phyloP scores from a whole-genome alignment of 116 monocot genomes.

The Dioscorea cayenensis region DNA sequence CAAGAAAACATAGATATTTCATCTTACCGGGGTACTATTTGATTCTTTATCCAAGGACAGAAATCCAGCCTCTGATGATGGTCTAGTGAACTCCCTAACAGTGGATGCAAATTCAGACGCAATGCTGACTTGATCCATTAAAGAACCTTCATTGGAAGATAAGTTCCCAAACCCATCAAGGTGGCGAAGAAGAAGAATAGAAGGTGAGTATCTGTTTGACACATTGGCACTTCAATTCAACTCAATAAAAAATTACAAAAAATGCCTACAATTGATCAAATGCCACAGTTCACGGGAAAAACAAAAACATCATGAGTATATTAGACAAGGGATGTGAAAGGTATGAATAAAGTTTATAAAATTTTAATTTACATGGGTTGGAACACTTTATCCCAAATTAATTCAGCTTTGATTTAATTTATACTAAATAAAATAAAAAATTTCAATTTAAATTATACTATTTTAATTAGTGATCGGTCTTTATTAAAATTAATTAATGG shows the following conservation, averaged over 20 bases:
- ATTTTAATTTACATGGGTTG: no score
- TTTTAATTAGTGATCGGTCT: no score
- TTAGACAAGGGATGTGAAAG: no score
- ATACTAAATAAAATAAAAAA: no score
- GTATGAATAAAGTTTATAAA: no score
- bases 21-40: slow-evolving; percentile 41
- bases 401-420: no score
- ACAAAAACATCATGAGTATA: no score
- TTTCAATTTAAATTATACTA: no score
- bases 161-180: slow-evolving; percentile 71
- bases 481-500: no score
- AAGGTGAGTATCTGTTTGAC: slow-evolving; percentile 61
- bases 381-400: no score
- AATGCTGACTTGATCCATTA: slow-evolving; percentile 57
- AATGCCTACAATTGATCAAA: no score
- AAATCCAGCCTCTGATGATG: slow-evolving; percentile 36
- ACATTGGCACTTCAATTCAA: background rate
- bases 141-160: slow-evolving; percentile 65
- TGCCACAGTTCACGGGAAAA: no score
- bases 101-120: slow-evolving; percentile 62
- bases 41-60: slow-evolving; percentile 5
- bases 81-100: slow-evolving; percentile 68
- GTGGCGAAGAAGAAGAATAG: slow-evolving; percentile 69
- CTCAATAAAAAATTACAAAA: background rate
- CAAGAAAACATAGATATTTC: background rate